Base-by-base conservation (phyloP, 108 stramenopile species). In the Nannochloropsis gaditana region DNA sequence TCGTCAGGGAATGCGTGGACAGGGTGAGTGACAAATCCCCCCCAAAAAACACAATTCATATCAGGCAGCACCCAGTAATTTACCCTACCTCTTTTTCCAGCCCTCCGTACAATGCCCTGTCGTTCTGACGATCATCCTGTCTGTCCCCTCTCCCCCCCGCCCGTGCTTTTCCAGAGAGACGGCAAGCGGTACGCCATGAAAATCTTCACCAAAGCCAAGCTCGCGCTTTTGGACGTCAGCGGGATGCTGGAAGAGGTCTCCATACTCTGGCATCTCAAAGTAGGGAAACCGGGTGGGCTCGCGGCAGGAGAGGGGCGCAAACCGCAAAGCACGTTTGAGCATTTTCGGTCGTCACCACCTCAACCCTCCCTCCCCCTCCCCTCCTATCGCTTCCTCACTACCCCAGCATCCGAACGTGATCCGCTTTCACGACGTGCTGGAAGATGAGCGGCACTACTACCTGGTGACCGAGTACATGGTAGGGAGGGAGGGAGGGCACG, bases 391-490 rank as follows among this genome's bases (percentile, higher is more conserved):
- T 50, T 15, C 59, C 59, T 3, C 59, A 4, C 8, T 73, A 73
- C n/a, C 59, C 59, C 59, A 73, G 31, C 82, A 86, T 47, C 86
- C 86, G 21, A 86, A 86, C 47, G 80, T 86, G 43, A 80, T 86
- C 21, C 19, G 45, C 11, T 21, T 86, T 17, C 47, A 81, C 21
- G 86, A 86, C 83, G 42, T 86, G 59, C 59, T 73, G 59, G 59
- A 73, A n/a, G 59, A 73, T 2, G 59, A 73, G 3, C 8, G 59
- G 6, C 59, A 73, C 45, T 86, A 80, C 80, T 42, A 84, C 5
- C 80, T 31, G 9, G 41, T 41, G 9, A 42, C 21, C 80, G 80
- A 31, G 41, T 81, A 41, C 80, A 41, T 81, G 80, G 41, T 81
- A 11, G 31, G 21, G 21, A 21, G 31, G 31, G 31, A 31, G 31